Percentiles rank a stretch among this genome's conserved stretches.
Conservation (phyloP, 768 basidiomycete genomes). For the Kondoa malvinella region DNA sequence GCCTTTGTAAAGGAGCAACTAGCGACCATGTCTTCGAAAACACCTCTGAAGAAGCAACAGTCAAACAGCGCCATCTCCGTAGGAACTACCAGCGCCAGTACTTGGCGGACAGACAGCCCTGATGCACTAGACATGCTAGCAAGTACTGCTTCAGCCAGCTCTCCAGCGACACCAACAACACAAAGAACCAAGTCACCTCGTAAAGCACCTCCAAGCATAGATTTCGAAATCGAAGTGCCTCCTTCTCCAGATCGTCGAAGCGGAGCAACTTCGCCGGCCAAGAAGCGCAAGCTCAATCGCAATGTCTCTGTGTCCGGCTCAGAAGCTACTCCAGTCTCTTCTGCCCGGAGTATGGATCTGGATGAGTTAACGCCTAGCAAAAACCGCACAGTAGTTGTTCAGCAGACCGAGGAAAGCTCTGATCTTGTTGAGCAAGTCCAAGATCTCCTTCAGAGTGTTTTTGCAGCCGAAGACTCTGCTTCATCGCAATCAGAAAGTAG, state of each 20-base stretch:
- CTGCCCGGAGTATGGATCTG: background rate
- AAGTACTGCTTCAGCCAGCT: background rate
- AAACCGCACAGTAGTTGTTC: background rate
- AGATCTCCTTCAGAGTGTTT: background rate
- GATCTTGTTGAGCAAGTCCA: background rate
- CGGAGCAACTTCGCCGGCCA: background rate
- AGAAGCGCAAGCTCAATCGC: background rate
- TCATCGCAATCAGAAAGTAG: background rate
- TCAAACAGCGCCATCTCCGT: background rate
- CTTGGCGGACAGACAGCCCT: background rate
- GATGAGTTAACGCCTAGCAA: background rate
- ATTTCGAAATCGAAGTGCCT: background rate
- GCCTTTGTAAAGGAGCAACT: background rate
- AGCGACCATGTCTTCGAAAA: background rate
- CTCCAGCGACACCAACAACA: background rate
- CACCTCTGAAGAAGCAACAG: background rate
- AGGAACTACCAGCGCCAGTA: background rate
- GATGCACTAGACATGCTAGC: background rate
- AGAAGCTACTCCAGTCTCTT: background rate
- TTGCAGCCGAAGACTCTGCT: background rate
- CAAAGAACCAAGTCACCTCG: background rate
- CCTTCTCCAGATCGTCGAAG: background rate
- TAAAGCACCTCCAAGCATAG: background rate
- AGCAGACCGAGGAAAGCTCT: background rate
- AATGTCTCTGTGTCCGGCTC: background rate